A percentile compares a stretch with the other conserved stretches of the same genome.
These are phyloP conservation scores for Dillenia suffruticosa DNA, from an alignment of 164 flowering plant species.

Conservation along the genomic window DNA sequence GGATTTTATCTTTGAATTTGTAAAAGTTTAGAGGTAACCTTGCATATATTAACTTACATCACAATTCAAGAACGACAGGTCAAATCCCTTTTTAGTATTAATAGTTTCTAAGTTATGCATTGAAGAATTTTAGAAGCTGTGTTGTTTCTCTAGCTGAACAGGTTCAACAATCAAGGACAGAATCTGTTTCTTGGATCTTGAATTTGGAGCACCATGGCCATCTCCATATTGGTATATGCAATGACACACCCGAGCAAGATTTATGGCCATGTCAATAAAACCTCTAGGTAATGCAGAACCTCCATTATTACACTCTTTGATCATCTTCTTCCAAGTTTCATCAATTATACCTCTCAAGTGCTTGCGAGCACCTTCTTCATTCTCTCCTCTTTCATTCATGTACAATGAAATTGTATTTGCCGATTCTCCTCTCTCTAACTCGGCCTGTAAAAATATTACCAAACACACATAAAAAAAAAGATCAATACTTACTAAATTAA, in stretches of 20 bases:
- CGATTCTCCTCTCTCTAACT: conserved; percentile 31
- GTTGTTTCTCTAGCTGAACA: not conserved
- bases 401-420: conserved; percentile 27
- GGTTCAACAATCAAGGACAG: conserved; percentile 9
- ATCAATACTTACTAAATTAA: not conserved
- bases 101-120: no score
- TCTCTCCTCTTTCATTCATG: conserved; percentile 22
- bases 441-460: conserved; percentile 18
- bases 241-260: conserved; percentile 32
- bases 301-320: not conserved
- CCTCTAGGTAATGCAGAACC: conserved; percentile 13
- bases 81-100: no score
- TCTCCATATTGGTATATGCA: conserved; percentile 45
- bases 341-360: conserved; percentile 21
- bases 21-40: no score
- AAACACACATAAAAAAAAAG: not conserved
- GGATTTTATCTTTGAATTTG: no score
- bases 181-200: conserved; percentile 1
- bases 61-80: no score
- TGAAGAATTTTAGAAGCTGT: not conserved
- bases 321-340: conserved; percentile 32
- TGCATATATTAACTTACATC: no score
- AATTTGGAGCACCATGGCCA: conserved; percentile 35
- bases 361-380: conserved; percentile 25
- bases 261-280: conserved; percentile 17